Evolutionary conservation across 331 rosid genomes (phyloP).

Genomic region (Spiraea crenata): DNA sequence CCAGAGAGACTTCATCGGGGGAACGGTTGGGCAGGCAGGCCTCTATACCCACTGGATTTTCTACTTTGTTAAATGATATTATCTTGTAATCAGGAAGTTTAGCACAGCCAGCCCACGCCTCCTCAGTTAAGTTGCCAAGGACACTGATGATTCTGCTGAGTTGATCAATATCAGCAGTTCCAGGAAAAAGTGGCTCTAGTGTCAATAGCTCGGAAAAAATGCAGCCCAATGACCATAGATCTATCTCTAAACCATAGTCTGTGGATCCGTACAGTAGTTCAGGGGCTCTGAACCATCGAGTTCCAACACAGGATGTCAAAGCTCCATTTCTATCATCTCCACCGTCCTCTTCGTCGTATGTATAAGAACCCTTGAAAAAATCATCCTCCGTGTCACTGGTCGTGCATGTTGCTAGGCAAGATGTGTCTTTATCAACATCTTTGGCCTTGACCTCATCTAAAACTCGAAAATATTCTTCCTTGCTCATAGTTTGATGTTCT

Average conservation of each 20-base stretch:
- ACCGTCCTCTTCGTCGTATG: constrained; percentile 53
- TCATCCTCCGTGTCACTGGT: constrained; percentile 66
- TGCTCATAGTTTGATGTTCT: constrained; percentile 38
- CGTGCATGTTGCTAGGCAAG: constrained; percentile 80
- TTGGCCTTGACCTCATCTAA: constrained; percentile 65
- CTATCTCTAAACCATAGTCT: constrained; percentile 68
- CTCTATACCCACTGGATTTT: constrained; percentile 65
- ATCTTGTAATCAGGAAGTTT: constrained; percentile 75
- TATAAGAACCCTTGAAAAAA: constrained; percentile 44
- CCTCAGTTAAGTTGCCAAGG: constrained; percentile 78
- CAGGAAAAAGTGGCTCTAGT: constrained; percentile 78
- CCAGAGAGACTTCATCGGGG: constrained; percentile 49
- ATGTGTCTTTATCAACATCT: constrained; percentile 50
- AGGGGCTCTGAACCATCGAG: constrained; percentile 93
- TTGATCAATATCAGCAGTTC: constrained; percentile 83
- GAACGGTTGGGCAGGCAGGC: constrained; percentile 52
- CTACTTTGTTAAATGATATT: constrained; percentile 65
- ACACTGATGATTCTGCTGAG: constrained; percentile 64
- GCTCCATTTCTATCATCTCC: constrained; percentile 44
- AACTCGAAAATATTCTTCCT: constrained; percentile 57
- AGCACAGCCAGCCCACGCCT: constrained; percentile 63
- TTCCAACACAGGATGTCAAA: constrained; percentile 85
- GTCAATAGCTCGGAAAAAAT: constrained; percentile 71
- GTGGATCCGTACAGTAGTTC: constrained; percentile 82
- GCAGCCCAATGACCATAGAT: constrained; percentile 92